Evolutionary conservation across 2,329 filamentous ascomycete species (phyloP).

Genomic region (Exophiala lecanii-corni): DNA sequence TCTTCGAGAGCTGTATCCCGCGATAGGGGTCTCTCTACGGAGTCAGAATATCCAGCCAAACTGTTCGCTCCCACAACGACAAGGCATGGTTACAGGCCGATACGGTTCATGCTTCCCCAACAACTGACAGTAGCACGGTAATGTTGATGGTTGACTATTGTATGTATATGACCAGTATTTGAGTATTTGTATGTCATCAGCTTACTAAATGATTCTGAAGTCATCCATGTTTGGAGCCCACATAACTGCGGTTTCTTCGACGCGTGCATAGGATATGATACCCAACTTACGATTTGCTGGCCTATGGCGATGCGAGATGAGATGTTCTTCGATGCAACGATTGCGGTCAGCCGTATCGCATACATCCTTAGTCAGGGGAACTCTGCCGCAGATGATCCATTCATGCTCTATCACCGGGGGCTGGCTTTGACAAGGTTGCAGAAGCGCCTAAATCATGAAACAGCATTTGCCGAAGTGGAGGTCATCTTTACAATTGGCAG

Average conservation of each 20-base stretch:
- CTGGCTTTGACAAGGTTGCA: conserved; percentile 11
- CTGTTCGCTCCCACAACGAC: conserved; percentile 1
- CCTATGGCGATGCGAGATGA: conserved; percentile 17
- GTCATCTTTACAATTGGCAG: conserved; percentile 15
- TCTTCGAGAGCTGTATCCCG: background rate
- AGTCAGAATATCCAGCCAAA: conserved; percentile 4
- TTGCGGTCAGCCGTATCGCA: conserved; percentile 15
- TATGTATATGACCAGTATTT: background rate
- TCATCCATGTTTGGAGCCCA: conserved; percentile 14
- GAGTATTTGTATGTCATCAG: too few species aligned
- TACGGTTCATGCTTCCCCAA: conserved; percentile 11
- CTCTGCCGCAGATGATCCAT: conserved; percentile 7
- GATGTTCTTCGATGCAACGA: conserved; percentile 18
- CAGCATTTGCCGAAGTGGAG: conserved; percentile 2
- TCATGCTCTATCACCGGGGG: conserved; percentile 15
- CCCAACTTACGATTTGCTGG: conserved; percentile 19
- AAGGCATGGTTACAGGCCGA: conserved; percentile 8
- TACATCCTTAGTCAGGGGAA: conserved; percentile 8
- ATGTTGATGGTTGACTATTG: conserved; percentile 16
- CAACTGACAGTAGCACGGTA: conserved; percentile 8
- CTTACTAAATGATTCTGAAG: too few species aligned
- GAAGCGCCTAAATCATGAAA: conserved; percentile 1
- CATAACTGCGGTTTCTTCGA: conserved; percentile 14
- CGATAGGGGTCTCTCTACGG: background rate
- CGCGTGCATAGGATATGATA: conserved; percentile 13